Base-by-base conservation (phyloP, 208 protist species). In the Herpetomonas tarakana region DNA sequence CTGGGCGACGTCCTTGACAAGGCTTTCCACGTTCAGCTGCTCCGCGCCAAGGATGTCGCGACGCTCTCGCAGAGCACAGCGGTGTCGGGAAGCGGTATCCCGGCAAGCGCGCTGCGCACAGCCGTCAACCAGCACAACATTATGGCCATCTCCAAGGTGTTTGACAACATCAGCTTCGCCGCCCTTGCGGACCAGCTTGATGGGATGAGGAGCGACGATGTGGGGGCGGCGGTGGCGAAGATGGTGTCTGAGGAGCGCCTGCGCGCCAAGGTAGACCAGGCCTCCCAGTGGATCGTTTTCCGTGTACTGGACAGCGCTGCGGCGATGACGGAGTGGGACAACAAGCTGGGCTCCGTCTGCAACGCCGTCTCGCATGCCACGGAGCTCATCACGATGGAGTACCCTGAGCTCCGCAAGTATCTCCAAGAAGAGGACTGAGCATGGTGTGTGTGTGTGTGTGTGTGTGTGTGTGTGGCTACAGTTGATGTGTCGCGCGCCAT, bases 91-190 rank as follows among this genome's bases (percentile, higher is more conserved):
- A 39, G 18, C 9, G 71, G 79, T 30, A 55, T 47, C 16, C 27
- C 52, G 26, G 66, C 30, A 14, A n/a, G 16, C 26, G 47, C 58
- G 1, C 52, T 87, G 0, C 28, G 64, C 18, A 18, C 27, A 1
- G 81, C 82, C 1, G 70, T 91, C 22, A 80, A 96, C 28, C 92
- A 98, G 71, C 96, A 98, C 78, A 98, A 98, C 68, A 67, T 98
- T 12, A 74, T 91, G 3, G 68, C 92, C 18, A 70, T 91, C 11
- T 91, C 79, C 21, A 75, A 78, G 30, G 45, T 97, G n/a, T 98
- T 98, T 80, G 78, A 84, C 29, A 98, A 97, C 62, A 98, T 98
- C 61, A 76, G 81, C 26, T 92, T 98, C 62, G 63, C 55, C 18
- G 76, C 94, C 60, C 84, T 98, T 11, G 94, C 83, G 19, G 25